Base-by-base conservation (phyloP, 768 basidiomycete genomes). In the Postia placenta region DNA sequence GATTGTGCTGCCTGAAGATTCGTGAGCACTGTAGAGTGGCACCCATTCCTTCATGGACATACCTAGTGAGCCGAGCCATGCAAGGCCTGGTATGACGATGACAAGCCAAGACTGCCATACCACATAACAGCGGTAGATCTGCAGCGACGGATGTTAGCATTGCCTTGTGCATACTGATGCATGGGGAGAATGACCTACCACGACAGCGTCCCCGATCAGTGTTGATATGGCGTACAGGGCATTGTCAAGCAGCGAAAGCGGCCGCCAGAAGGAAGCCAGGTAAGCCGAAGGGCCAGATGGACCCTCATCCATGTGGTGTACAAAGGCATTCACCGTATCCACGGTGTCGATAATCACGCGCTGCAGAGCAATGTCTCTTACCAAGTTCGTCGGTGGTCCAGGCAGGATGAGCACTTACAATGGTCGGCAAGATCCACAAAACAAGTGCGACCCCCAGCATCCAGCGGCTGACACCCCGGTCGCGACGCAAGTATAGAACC, bases 71-170 rank as follows among this genome's bases (percentile, higher is more conserved):
- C 42, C 42, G 12, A 44, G 3, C 42, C 42, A 44, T 28, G 42
- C 42, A 15, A 44, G 15, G n/a, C 25, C 25, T 14, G 42, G 42
- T 27, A 44, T 11, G 5, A 44, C 25, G 6, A 44, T 26, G 9
- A 44, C 27, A 14, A 14, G n/a, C 9, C 12, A 26, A 3, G 42
- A 15, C 20, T 44, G 42, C 42, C 42, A 44, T 3, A 44, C 42
- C 4, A 44, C 23, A 27, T 44, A 44, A n/a, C 42, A 44, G 15
- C 42, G 42, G n/a, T 44, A 44, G 3, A 44, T 44, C 42, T 44
- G 24, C 12, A 26, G 11, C 7, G 19, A 20, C n/a, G n/a, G n/a
- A n/a, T n/a, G 38, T 17, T 39, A 17, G 38, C 30, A 39, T 39
- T 20, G 33, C 33, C 33, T 9, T 9, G n/a, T 35, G 33, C 9